Evolutionary conservation across 768 basidiomycete species (phyloP), one percentile per base, ranked within the genome.

Genomic region (Rhodotorula diobovata): DNA sequence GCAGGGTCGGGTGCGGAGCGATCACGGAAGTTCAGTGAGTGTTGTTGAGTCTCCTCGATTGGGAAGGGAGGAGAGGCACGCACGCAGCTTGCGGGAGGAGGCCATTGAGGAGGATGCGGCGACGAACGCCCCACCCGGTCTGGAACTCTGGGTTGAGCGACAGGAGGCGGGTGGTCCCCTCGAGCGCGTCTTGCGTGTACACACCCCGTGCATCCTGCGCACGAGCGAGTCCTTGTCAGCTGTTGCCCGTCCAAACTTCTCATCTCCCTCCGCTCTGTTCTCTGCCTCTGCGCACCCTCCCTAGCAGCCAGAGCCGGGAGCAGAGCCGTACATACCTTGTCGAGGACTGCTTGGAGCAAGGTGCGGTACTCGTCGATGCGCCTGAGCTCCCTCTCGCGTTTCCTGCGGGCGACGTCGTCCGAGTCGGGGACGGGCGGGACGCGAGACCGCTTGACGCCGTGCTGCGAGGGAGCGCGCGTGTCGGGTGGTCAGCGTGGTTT

Each of bases 111-210:
- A 95, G 81, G 70, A 96, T 93, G 63, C 86, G 84, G 43, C 95
- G 84, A 57, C 96, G 85, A 81, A 93, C 94, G 81, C 96, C 95
- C 96, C 96, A 98, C 48, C 90, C 83, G 3, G 95, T 94, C 80
- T 96, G 96, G 79, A 93, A 93, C 81, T 99, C 96, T 5, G 95
- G 93, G 78, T 97, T 98, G 53, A 89, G 76, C 62, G 87, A 86
- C 16, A 99, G 86, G 34, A 97, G 80, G 37, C 83, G 84, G 25
- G 88, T 87, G 1, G 93, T 95, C 53, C 89, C 81, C n/a, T 85
- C 83, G 46, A 97, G 86, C 0, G 91, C 87, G n/a, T 89, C 88
- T 39, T 81, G 79, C 69, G 87, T 86, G 85, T 85, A 91, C 68
- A 91, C 90, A n/a, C 63, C 82, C 80, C 0, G 80, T 77, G 73